Percentiles rank a stretch among this genome's conserved stretches.
These are phyloP conservation scores for Cladosporium sp. DNA, from an alignment of 2,329 filamentous ascomycete genomes.

Conservation along the genomic window DNA sequence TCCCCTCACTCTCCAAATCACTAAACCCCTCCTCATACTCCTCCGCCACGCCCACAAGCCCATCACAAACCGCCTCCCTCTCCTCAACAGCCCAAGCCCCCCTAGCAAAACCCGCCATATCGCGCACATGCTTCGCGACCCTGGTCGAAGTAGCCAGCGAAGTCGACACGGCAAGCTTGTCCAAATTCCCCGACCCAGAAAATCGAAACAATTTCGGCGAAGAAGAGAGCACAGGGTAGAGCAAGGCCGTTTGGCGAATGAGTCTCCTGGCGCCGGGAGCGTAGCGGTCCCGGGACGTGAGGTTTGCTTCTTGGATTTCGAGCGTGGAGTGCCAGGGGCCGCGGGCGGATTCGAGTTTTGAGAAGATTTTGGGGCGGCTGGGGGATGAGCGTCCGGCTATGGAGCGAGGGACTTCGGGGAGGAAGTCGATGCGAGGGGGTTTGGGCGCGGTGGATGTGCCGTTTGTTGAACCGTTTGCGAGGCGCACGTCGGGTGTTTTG, in stretches of 20 bases:
- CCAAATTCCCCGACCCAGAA: constrained; percentile 23
- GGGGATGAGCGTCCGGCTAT: constrained; percentile 16
- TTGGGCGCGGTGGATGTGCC: constrained; percentile 15
- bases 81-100: constrained; percentile 68
- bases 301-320: constrained; percentile 28
- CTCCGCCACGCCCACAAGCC: constrained; percentile 75
- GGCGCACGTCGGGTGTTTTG: constrained; percentile 28
- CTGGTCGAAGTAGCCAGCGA: constrained; percentile 68
- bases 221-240: constrained; percentile 76
- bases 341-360: constrained; percentile 35
- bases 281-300: constrained; percentile 26
- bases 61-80: constrained; percentile 75
- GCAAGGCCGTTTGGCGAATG: constrained; percentile 45
- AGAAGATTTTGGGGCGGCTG: constrained; percentile 35
- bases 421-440: constrained; percentile 22
- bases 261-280: constrained; percentile 25
- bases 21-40: constrained; percentile 87
- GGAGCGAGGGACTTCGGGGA: constrained; percentile 18
- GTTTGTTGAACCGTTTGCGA: constrained; percentile 28
- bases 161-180: constrained; percentile 43
- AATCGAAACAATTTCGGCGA: constrained; percentile 70
- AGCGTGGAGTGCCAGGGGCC: constrained; percentile 34
- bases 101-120: constrained; percentile 47
- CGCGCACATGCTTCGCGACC: constrained; percentile 65
- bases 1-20: constrained; percentile 61